Conservation (phyloP, 2,329 filamentous ascomycete species). For the Clarireedia paspali region DNA sequence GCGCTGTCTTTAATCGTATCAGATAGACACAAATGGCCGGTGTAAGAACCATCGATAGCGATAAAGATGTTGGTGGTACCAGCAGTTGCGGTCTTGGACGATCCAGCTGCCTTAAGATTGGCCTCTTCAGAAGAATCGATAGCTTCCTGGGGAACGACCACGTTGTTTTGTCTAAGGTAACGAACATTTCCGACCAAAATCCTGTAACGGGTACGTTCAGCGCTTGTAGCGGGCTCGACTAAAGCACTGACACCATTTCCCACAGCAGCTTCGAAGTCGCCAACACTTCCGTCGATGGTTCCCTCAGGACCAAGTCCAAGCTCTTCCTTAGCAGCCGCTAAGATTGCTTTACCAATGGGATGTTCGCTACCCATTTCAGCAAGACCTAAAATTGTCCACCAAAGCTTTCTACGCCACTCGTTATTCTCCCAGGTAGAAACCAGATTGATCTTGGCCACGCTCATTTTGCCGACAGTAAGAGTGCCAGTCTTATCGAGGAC, state of each 20-base stretch:
- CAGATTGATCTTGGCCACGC: constrained; percentile 65
- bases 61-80: constrained; percentile 89
- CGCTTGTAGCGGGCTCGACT: constrained; percentile 66
- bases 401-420: constrained; percentile 63
- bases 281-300: constrained; percentile 73
- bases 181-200: constrained; percentile 78
- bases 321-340: constrained; percentile 65
- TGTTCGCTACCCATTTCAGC: constrained; percentile 95
- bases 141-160: constrained; percentile 57
- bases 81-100: constrained; percentile 35
- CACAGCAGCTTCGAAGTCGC: constrained; percentile 75
- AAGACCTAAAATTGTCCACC: constrained; percentile 96
- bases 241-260: constrained; percentile 78
- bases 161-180: constrained; percentile 64
- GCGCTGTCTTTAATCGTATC: constrained; percentile 90
- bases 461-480: constrained; percentile 92
- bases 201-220: constrained; percentile 63
- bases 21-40: constrained; percentile 74
- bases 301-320: constrained; percentile 66
- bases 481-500: constrained; percentile 96
- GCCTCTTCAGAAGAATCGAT: constrained; percentile 55
- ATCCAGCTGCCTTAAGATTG: constrained; percentile 37
- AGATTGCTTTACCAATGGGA: constrained; percentile 84
- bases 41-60: constrained; percentile 74
- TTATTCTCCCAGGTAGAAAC: constrained; percentile 61